Evolutionary conservation across 1,284 basidiomycete genomes (phyloP), one percentile per base, ranked within the genome.

Genomic region (Trichosporon inkin): DNA sequence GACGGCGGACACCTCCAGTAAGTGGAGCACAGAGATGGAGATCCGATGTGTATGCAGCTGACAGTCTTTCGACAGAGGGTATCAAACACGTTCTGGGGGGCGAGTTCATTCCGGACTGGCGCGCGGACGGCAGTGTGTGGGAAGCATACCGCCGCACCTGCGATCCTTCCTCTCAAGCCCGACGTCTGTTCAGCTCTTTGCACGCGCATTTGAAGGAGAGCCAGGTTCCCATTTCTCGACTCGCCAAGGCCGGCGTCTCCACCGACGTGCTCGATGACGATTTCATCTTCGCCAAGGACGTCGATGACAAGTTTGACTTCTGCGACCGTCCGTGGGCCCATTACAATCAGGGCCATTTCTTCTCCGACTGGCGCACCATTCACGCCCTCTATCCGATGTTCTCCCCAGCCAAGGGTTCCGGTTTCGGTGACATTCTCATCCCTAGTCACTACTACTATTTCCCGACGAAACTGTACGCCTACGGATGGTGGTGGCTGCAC

Each of bases 381-480:
- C 84, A 88, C 13, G 84, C 85, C 1, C 81, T 94, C 14, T 93
- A 90, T 76, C 93, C 93, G 6, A 84, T 97, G 56, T 89, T 97
- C 75, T 93, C 90, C 3, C 92, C 93, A 0, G 89, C 90, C 0
- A 90, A 89, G 71, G 85, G 87, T 0, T 80, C 80, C 28, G 93
- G 93, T 0, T 97, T 88, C 74, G 81, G 85, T 61, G 93, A 97
- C 73, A 92, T 97, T 64, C 82, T 88, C 56, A 92, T 97, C 64
- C 93, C 93, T 0, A 92, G 89, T 66, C 92, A 96, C 76, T 95
- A 96, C 76, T 95, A 97, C 76, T 91, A 90, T 72, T 87, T 86
- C 13, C 87, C 87, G 57, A 90, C 88, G 11, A 81, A 84, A 60
- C 80, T 86, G 60, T 94, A 94, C 71, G 91, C 91, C 0, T 96